These are phyloP conservation scores for Phycomyces blakesleeanus DNA, from an alignment of 192 early-diverging fungal species.

Conservation along the genomic window DNA sequence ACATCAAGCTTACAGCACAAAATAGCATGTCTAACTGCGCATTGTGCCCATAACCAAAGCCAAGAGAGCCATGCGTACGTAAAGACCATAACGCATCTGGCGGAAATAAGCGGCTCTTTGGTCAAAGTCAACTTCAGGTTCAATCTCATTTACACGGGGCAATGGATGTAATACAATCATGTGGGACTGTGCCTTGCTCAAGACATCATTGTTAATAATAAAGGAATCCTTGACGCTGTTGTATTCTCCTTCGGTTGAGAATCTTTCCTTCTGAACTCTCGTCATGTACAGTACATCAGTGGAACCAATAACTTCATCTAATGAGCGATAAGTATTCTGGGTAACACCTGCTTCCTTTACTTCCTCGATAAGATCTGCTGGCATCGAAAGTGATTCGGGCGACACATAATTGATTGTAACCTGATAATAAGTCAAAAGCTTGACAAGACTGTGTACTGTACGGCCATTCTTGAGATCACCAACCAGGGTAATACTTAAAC, in stretches of 20 bases:
- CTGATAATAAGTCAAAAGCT: slow-evolving; percentile 84
- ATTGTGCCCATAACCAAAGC: slow-evolving; percentile 69
- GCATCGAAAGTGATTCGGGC: slow-evolving; percentile 80
- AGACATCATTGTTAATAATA: slow-evolving; percentile 82
- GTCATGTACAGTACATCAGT: slow-evolving; percentile 98
- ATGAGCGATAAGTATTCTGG: slow-evolving; percentile 64
- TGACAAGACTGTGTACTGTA: slow-evolving; percentile 94
- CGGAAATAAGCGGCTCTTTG: slow-evolving; percentile 96
- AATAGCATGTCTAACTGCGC: slow-evolving; percentile 17
- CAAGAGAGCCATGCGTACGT: slow-evolving; percentile 95
- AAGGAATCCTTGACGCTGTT: slow-evolving; percentile 70
- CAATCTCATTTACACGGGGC: slow-evolving; percentile 92
- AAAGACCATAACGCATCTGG: slow-evolving; percentile 97
- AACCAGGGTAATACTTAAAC: slow-evolving; percentile 90
- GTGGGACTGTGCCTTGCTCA: slow-evolving; percentile 85
- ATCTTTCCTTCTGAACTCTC: slow-evolving; percentile 95
- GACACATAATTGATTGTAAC: slow-evolving; percentile 93
- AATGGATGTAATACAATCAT: slow-evolving; percentile 99
- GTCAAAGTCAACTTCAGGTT: slow-evolving; percentile 97
- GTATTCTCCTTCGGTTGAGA: slow-evolving; percentile 74
- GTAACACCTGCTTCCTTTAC: slow-evolving; percentile 55
- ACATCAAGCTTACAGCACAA: too few species aligned
- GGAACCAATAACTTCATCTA: slow-evolving; percentile 76
- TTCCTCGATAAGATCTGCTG: slow-evolving; percentile 74
- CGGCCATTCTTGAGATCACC: slow-evolving; percentile 97